Percentiles rank a stretch among this genome's conserved stretches.
These are phyloP conservation scores for Trypanosomatidae sp. DNA, from an alignment of 208 protist genomes.

Conservation along the genomic window DNA sequence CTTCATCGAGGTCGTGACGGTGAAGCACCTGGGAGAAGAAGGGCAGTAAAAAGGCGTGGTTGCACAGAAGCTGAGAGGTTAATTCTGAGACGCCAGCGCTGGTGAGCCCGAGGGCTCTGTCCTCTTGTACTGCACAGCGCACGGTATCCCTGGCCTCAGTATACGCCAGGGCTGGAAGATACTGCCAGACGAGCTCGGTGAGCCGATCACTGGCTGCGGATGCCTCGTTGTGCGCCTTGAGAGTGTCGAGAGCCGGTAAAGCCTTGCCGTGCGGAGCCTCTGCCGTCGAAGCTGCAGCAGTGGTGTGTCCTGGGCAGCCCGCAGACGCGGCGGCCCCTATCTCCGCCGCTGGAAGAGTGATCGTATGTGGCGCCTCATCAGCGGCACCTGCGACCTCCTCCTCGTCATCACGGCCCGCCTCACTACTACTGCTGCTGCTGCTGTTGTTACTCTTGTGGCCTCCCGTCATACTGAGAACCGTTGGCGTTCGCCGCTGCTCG, in stretches of 20 bases:
- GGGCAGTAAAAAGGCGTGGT: slow-evolving; percentile 56
- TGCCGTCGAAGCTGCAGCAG: not conserved
- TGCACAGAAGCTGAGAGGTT: slow-evolving; percentile 56
- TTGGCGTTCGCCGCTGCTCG: slow-evolving; percentile 26
- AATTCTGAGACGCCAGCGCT: slow-evolving; percentile 42
- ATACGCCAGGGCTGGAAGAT: slow-evolving; percentile 14
- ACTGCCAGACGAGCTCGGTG: not conserved
- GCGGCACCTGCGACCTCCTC: not conserved
- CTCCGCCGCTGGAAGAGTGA: not conserved
- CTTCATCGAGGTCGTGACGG: slow-evolving; percentile 19
- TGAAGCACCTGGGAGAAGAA: slow-evolving; percentile 44
- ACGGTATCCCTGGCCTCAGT: not conserved
- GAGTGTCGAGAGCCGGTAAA: not conserved
- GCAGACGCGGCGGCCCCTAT: not conserved
- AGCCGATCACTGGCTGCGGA: not conserved
- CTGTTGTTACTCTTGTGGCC: not conserved
- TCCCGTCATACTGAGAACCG: not conserved
- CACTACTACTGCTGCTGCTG: not conserved
- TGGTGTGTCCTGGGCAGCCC: not conserved
- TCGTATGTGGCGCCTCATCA: not conserved
- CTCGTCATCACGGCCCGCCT: not conserved
- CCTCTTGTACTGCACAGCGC: not conserved
- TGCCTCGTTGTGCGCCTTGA: not conserved
- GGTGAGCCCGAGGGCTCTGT: slow-evolving; percentile 29
- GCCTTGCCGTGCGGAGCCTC: not conserved